Percentiles rank a stretch among this genome's conserved stretches.
Conservation (phyloP, 352 stramenopile genomes). For the Plasmopara halstedii region DNA sequence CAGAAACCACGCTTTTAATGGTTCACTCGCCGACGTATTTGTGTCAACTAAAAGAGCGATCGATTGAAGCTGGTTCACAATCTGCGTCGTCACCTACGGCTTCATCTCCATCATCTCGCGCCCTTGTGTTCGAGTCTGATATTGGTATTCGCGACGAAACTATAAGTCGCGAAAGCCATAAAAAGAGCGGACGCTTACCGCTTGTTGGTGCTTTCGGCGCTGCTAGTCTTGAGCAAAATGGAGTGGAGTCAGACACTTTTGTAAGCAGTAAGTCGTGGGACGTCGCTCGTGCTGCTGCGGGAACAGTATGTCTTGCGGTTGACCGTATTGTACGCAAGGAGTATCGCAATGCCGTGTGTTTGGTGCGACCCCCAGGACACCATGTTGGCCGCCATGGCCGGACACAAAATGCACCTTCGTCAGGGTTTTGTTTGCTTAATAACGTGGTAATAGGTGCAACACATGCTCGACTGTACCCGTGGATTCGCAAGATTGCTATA, state of each 20-base stretch:
- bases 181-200: slow-evolving; percentile 29
- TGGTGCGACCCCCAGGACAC: slow-evolving; percentile 90
- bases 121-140: slow-evolving; percentile 77
- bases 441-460: slow-evolving; percentile 98
- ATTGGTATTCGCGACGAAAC: slow-evolving; percentile 45
- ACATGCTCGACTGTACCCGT: slow-evolving; percentile 89
- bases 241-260: slow-evolving; percentile 74
- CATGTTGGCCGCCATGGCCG: slow-evolving; percentile 82
- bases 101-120: slow-evolving; percentile 26
- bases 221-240: slow-evolving; percentile 53
- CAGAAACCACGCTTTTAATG: slow-evolving; percentile 67
- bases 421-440: slow-evolving; percentile 98
- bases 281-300: slow-evolving; percentile 67
- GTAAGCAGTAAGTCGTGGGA: slow-evolving; percentile 83
- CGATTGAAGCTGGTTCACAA: slow-evolving; percentile 42
- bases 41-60: slow-evolving; percentile 58
- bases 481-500: slow-evolving; percentile 92
- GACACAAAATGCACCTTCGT: slow-evolving; percentile 61
- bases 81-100: slow-evolving; percentile 27
- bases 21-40: slow-evolving; percentile 82
- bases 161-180: slow-evolving; percentile 20
- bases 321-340: slow-evolving; percentile 75
- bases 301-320: slow-evolving; percentile 73
- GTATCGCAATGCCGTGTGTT: slow-evolving; percentile 74
- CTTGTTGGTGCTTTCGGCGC: slow-evolving; percentile 68